Evolutionary conservation across 352 stramenopile species (phyloP), one percentile per base, ranked within the genome.

Genomic region (Pythium guiyangense): DNA sequence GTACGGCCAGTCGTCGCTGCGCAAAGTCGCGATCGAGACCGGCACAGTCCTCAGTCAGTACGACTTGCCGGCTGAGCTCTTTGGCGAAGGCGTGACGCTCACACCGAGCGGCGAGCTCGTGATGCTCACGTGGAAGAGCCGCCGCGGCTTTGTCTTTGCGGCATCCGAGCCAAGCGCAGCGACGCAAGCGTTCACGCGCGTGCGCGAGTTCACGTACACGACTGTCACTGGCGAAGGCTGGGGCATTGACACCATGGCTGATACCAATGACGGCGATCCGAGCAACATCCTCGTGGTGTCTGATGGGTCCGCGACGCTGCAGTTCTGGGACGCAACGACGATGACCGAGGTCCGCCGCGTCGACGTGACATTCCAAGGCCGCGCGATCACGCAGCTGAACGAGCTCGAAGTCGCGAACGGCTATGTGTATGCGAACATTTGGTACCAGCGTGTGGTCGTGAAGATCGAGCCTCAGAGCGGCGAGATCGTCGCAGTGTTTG

Each of bases 401-500:
- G 95, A 98, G 65, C 75, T 98, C 20, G 95, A 98, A 67, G 84
- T 81, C 47, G 95, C 88, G 44, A 90, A 96, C 45, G 92, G 92
- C 17, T 88, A 87, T 48, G 86, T 98, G 52, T 95, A 97, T 57
- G 94, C 90, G 20, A 98, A 98, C 73, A 84, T 98, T 57, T 98
- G 95, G 95, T 97, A 96, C 69, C 67, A 94, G 54, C 82, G 94
- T 54, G 74, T 90, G 20, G 90, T 98, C 42, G 69, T 97, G 17
- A 96, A 97, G 53, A 97, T 98, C 49, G 77, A 98, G 71, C 92
- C 92, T 18, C 22, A 58, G 2, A 94, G 74, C 22, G 93, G 93
- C 35, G 67, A 64, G 8, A 79, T 97, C 27, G 75, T 97, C 22
- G 84, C 84, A 27, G 88, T 96, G 64, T 98, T 97, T 69, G 88